These are phyloP conservation scores for Metarhizium sp. DNA, from an alignment of 2,329 filamentous ascomycete species.

Conservation along the genomic window DNA sequence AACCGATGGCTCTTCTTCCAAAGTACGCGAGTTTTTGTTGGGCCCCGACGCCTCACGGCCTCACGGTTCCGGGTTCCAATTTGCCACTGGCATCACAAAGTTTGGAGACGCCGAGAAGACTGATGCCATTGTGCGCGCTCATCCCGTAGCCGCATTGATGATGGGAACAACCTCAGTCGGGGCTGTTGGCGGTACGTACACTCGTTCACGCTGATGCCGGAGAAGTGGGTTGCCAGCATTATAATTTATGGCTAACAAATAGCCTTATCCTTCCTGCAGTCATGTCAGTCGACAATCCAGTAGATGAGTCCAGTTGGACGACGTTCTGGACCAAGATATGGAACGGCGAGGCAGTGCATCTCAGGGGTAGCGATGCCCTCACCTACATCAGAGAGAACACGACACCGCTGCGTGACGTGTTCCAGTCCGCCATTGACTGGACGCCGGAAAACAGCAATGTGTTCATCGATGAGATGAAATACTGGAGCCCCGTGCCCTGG, in stretches of 20 bases:
- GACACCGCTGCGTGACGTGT: conserved; percentile 17
- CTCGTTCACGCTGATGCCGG: neutral
- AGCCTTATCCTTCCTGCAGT: neutral
- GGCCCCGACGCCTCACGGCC: conserved; percentile 14
- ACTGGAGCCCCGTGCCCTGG: conserved; percentile 24
- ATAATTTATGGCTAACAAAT: neutral
- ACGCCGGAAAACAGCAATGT: conserved; percentile 21
- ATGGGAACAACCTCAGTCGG: conserved; percentile 19
- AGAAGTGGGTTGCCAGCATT: neutral
- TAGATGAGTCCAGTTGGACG: conserved; percentile 19
- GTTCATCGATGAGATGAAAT: conserved; percentile 26
- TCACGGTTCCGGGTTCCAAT: conserved; percentile 17
- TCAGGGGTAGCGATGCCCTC: conserved; percentile 27
- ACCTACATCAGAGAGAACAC: conserved; percentile 18
- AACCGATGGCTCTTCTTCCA: conserved; percentile 21
- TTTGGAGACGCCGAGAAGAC: conserved; percentile 17
- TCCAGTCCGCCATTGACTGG: conserved; percentile 24
- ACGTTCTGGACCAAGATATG: conserved; percentile 27
- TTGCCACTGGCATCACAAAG: conserved; percentile 18
- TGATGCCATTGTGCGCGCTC: conserved; percentile 14
- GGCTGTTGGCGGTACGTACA: conserved; percentile 19
- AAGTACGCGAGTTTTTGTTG: conserved; percentile 21
- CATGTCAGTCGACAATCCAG: conserved; percentile 13
- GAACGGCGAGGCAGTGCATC: conserved; percentile 14
- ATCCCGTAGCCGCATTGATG: conserved; percentile 21